Conservation (phyloP, 257 asterid species). For the Salvia rosmarinus region DNA sequence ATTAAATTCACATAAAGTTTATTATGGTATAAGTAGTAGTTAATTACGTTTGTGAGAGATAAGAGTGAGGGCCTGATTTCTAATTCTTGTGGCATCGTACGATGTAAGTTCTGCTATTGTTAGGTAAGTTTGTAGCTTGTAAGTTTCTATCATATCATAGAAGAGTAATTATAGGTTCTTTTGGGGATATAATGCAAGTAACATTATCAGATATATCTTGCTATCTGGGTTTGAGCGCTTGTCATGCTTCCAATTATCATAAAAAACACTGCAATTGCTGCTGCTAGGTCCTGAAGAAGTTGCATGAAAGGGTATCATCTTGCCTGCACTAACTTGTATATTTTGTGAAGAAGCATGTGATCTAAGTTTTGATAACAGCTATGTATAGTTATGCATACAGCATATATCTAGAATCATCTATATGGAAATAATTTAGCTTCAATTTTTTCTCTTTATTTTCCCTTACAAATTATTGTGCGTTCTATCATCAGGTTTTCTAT, state of each 20-base stretch:
- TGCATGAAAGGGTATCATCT: not conserved
- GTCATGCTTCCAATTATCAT: constrained; percentile 8
- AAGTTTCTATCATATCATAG: not conserved
- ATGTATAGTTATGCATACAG: not conserved
- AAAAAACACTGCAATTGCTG: not conserved
- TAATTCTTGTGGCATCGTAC: not conserved
- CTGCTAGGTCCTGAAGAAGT: constrained; percentile 5
- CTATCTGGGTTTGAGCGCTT: not conserved
- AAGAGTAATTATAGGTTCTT: not conserved
- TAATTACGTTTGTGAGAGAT: not conserved
- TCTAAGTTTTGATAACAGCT: not conserved
- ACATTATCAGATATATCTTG: not conserved
- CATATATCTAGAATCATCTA: not conserved
- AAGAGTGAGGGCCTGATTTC: not conserved
- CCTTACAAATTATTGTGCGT: constrained; percentile 3
- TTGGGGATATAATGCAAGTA: not conserved
- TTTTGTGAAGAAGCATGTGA: not conserved
- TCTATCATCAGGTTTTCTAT: constrained; percentile 72
- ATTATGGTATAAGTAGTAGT: not conserved
- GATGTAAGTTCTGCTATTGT: constrained; percentile 7
- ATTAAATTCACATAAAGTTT: not conserved
- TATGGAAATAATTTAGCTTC: not conserved
- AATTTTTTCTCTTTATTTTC: not conserved
- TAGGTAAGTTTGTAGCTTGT: not conserved
- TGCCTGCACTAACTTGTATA: not conserved